Percentiles rank a stretch among this genome's conserved stretches.
Conservation (phyloP, 2,329 filamentous ascomycete genomes). For the Pseudofabraea citricarpa region DNA sequence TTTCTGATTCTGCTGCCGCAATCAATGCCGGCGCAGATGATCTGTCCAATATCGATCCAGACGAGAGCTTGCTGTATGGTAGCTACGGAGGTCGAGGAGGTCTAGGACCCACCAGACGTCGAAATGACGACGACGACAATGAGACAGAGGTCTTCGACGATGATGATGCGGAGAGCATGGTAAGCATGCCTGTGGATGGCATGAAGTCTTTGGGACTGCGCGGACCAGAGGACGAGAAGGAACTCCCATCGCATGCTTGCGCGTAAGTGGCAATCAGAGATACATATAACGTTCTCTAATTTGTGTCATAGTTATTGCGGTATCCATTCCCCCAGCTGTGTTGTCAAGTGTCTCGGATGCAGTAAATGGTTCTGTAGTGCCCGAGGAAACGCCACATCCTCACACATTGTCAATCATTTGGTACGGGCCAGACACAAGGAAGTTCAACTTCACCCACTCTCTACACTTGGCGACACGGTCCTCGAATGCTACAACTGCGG, state of each 20-base stretch:
- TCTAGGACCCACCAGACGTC: slow-evolving; percentile 45
- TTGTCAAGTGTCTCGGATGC: slow-evolving; percentile 93
- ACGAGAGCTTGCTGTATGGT: slow-evolving; percentile 76
- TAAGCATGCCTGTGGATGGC: slow-evolving; percentile 76
- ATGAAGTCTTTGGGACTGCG: slow-evolving; percentile 58
- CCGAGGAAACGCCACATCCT: slow-evolving; percentile 91
- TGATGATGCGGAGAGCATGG: slow-evolving; percentile 69
- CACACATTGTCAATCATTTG: slow-evolving; percentile 97
- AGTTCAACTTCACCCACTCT: slow-evolving; percentile 91
- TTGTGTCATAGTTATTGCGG: slow-evolving; percentile 72
- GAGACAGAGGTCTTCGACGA: slow-evolving; percentile 79
- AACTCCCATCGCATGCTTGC: slow-evolving; percentile 92
- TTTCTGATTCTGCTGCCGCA: slow-evolving; percentile 77
- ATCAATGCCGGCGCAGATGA: slow-evolving; percentile 82
- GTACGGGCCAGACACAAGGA: slow-evolving; percentile 98
- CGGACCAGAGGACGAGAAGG: slow-evolving; percentile 75
- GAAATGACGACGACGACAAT: slow-evolving; percentile 85
- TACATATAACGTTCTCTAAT: slow-evolving; percentile 2
- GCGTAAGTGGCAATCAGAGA: slow-evolving; percentile 56
- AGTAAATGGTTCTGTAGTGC: slow-evolving; percentile 99
- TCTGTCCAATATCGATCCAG: slow-evolving; percentile 64
- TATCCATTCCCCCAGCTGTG: slow-evolving; percentile 90
- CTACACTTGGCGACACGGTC: slow-evolving; percentile 89
- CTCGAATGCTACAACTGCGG: slow-evolving; percentile 99
- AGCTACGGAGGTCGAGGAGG: slow-evolving; percentile 57